phyloP scores from a whole-genome alignment of 345 rosid genomes.

The Sonneratia alba region DNA sequence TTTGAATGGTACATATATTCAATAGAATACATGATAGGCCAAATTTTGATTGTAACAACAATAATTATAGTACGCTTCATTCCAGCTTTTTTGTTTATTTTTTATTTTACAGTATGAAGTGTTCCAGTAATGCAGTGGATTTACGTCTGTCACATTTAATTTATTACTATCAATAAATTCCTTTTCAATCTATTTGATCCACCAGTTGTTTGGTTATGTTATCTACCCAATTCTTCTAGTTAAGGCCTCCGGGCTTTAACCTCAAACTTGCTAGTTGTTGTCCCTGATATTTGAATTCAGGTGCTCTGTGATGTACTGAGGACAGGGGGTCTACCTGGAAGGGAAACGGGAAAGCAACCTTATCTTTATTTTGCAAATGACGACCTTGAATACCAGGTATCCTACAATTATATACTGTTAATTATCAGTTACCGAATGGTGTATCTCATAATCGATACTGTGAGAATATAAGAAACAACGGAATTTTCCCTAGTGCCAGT shows the following conservation, averaged over 20 bases:
- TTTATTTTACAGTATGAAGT: not conserved
- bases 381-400: slow-evolving; percentile 80
- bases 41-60: not conserved
- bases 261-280: not conserved
- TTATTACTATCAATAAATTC: not conserved
- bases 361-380: slow-evolving; percentile 64
- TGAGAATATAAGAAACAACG: not conserved
- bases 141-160: not conserved
- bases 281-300: slow-evolving; percentile 22
- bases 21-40: not conserved
- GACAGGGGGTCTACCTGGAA: slow-evolving; percentile 85
- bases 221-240: not conserved
- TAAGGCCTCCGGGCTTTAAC: not conserved
- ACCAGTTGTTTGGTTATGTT: not conserved
- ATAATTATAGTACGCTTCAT: not conserved
- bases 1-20: not conserved
- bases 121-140: not conserved
- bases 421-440: not conserved
- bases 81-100: not conserved
- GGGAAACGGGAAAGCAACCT: slow-evolving; percentile 51
- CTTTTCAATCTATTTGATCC: not conserved
- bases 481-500: not conserved
- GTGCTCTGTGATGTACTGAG: slow-evolving; percentile 83
- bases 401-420: not conserved
- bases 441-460: not conserved